Evolutionary conservation across 768 basidiomycete species (phyloP).

Genomic region (Russula sp.): DNA sequence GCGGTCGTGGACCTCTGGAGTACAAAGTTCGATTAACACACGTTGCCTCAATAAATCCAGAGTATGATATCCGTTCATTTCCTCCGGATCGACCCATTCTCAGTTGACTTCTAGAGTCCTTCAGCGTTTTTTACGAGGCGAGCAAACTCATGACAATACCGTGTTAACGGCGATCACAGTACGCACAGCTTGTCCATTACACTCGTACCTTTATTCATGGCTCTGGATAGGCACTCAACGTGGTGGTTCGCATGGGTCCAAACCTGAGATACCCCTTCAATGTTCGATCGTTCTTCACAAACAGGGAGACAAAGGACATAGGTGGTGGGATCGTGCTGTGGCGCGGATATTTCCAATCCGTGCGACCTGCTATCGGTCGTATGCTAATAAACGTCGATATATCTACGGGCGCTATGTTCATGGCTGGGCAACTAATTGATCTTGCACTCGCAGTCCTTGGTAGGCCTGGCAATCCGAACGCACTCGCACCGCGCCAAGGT

Average conservation of each 20-base stretch:
- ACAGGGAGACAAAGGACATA: constrained; percentile 44
- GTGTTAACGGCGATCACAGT: constrained; percentile 65
- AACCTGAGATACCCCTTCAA: constrained; percentile 63
- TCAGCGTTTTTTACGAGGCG: constrained; percentile 52
- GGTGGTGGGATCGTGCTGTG: constrained; percentile 62
- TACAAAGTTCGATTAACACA: constrained; percentile 62
- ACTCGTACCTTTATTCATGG: not conserved
- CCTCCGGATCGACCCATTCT: constrained; percentile 20
- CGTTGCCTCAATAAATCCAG: constrained; percentile 75
- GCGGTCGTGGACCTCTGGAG: constrained; percentile 42
- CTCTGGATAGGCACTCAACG: constrained; percentile 53
- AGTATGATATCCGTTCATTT: constrained; percentile 42
- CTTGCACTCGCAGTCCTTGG: constrained; percentile 53
- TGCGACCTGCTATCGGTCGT: constrained; percentile 55
- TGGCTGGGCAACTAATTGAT: constrained; percentile 48
- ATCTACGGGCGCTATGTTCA: constrained; percentile 70
- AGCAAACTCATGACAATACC: constrained; percentile 59
- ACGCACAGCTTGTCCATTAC: constrained; percentile 16
- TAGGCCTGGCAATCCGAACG: constrained; percentile 26
- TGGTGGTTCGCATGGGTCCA: constrained; percentile 70
- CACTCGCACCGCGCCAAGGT: constrained; percentile 34
- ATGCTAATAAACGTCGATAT: constrained; percentile 75
- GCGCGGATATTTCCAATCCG: constrained; percentile 78
- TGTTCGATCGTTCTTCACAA: constrained; percentile 66
- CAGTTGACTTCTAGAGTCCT: constrained; percentile 42